Evolutionary conservation across 2,329 filamentous ascomycete genomes (phyloP), one percentile per base, ranked within the genome.

Genomic region (Aspergillus sp.): DNA sequence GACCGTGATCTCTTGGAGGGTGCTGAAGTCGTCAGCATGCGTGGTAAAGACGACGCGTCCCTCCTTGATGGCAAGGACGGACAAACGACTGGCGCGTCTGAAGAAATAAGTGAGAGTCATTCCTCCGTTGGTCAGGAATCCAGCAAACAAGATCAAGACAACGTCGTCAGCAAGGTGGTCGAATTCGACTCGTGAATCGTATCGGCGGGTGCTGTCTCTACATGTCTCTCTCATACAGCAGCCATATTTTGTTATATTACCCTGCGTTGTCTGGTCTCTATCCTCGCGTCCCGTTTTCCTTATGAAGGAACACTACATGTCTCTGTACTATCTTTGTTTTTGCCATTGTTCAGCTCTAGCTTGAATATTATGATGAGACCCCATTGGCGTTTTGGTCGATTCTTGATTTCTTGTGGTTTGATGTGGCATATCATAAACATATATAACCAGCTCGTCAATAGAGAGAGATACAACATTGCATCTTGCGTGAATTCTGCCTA

Each of bases 1-100:
- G 85, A 88, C 57, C 73, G 81, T 1, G 85, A 88, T 63, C 76
- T 83, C 20, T 77, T 85, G 53, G 87, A 88, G 60, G 89, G 88
- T 0, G 87, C 86, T 2, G 89, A 93, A 66, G 88, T 88, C 1
- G 82, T 82, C 11, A 82, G 65, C 55, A 62, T 74, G 19, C 66
- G 67, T 44, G 64, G 66, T 2, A 66, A 62, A 40, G 66, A 70
- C 20, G 69, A 69, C 5, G 49, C 59, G 10, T 61, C 69, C 11
- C 63, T 67, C 1, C 58, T 66, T 32, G 66, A 66, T 34, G 63
- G 58, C 10, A 67, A 64, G 45, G 57, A 68, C 4, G 44, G 52
- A 19, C 43, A 51, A n/a, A 31, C 20, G 3, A 13, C 40, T 19
- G 40, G 40, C 9, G 51, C 45, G 2, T 32, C 50, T 2, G 50